A percentile compares a stretch with the other conserved stretches of the same genome.
Conservation (phyloP, 139 green algal species). For the Marvania coccoides region DNA sequence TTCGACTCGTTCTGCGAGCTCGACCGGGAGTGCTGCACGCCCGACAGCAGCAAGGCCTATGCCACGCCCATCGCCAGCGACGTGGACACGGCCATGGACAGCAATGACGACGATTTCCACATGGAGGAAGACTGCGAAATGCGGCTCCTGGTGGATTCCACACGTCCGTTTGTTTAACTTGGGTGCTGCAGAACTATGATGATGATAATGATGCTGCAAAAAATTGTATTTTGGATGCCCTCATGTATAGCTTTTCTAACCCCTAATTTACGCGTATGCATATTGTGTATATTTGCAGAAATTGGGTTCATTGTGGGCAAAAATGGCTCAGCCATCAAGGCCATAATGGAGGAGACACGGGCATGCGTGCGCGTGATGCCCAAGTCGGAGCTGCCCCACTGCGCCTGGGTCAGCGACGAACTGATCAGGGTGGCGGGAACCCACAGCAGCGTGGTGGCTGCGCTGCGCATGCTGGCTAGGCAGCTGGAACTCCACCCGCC, state of each 20-base stretch:
- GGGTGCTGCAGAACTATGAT: not conserved
- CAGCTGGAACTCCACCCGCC: conserved; percentile 18
- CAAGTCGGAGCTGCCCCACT: conserved; percentile 17
- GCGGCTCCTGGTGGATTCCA: conserved; percentile 3
- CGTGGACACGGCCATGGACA: not conserved
- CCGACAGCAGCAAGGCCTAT: not conserved
- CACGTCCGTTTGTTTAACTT: not conserved
- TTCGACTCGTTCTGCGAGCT: conserved; percentile 6
- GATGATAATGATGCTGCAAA: not conserved
- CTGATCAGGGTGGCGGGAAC: conserved; percentile 13
- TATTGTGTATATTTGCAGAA: not conserved
- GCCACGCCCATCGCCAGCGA: no score
- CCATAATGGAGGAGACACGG: not conserved
- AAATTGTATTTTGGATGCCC: not conserved
- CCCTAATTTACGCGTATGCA: not conserved
- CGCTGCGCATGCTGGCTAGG: conserved; percentile 16
- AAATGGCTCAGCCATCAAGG: conserved; percentile 14
- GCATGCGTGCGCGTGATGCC: conserved; percentile 12
- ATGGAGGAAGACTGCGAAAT: not conserved
- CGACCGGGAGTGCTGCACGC: not conserved
- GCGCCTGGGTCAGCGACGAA: conserved; percentile 25
- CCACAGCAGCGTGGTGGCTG: not conserved
- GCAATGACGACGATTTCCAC: not conserved
- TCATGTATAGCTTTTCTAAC: not conserved
- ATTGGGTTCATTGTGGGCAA: conserved; percentile 20